phyloP scores from a whole-genome alignment of 2,329 filamentous ascomycete species.

The Aspergillus nomiae region DNA sequence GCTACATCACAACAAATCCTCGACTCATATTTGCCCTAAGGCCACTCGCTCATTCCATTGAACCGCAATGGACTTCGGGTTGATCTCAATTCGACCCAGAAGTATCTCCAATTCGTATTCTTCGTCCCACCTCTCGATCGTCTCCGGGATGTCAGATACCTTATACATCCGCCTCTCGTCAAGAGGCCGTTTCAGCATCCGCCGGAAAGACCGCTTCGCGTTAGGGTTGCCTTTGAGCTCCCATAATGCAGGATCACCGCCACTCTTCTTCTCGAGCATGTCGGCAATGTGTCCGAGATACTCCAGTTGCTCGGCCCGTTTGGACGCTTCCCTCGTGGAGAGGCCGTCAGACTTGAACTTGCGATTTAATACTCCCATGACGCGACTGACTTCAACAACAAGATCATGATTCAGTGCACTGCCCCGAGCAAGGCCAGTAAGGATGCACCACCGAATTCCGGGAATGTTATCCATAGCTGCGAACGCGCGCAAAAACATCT shows the following conservation, averaged over 20 bases:
- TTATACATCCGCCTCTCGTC: slow-evolving; percentile 17
- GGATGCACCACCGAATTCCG: slow-evolving; percentile 45
- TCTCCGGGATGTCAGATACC: slow-evolving; percentile 13
- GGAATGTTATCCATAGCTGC: slow-evolving; percentile 29
- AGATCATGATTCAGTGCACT: slow-evolving; percentile 35
- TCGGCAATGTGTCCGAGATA: slow-evolving; percentile 24
- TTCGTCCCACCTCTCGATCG: slow-evolving; percentile 30
- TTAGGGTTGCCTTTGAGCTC: slow-evolving; percentile 13
- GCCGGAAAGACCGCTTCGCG: slow-evolving; percentile 18
- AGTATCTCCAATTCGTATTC: slow-evolving; percentile 30
- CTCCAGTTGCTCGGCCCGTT: slow-evolving; percentile 15
- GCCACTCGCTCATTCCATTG: slow-evolving; percentile 20
- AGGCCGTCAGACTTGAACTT: slow-evolving; percentile 6
- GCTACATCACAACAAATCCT: background rate
- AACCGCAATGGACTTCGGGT: slow-evolving; percentile 15
- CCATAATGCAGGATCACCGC: slow-evolving; percentile 22
- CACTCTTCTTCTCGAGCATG: slow-evolving; percentile 25
- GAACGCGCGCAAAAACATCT: slow-evolving; percentile 41
- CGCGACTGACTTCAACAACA: slow-evolving; percentile 34
- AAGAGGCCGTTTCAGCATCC: slow-evolving; percentile 12
- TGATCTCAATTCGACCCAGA: slow-evolving; percentile 19
- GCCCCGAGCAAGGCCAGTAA: slow-evolving; percentile 38
- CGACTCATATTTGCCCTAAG: background rate
- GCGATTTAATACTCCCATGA: slow-evolving; percentile 23
- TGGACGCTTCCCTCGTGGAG: slow-evolving; percentile 4